A percentile compares a stretch with the other conserved stretches of the same genome.
Evolutionary conservation across 495 filamentous ascomycete species (phyloP).

Genomic region (Ramalina intermedia): DNA sequence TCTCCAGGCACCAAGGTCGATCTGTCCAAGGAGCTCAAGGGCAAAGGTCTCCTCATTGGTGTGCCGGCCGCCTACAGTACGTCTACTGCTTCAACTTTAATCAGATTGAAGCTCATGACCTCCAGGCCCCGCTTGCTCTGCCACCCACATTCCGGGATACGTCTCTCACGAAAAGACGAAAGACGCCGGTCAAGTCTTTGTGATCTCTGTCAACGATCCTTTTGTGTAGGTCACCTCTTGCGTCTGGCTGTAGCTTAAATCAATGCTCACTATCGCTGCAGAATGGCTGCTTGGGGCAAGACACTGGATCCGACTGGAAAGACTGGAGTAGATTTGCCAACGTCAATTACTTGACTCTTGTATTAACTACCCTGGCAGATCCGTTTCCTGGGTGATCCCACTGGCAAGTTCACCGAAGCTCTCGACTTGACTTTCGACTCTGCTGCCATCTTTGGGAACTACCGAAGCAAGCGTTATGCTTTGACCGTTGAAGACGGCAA

Average conservation of each 20-base stretch:
- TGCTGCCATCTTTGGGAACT: slow-evolving; percentile 67
- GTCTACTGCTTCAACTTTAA: slow-evolving; percentile 13
- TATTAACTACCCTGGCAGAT: slow-evolving; percentile 29
- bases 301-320: slow-evolving; percentile 54
- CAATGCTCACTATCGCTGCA: slow-evolving; percentile 17
- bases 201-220: slow-evolving; percentile 85
- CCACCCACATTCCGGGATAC: slow-evolving; percentile 68
- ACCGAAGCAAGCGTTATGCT: slow-evolving; percentile 80
- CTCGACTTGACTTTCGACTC: slow-evolving; percentile 77
- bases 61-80: slow-evolving; percentile 80
- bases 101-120: slow-evolving; percentile 1
- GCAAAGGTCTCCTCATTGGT: slow-evolving; percentile 69
- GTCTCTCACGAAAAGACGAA: slow-evolving; percentile 59
- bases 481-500: slow-evolving; percentile 65
- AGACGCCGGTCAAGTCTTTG: slow-evolving; percentile 66
- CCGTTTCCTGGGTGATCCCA: slow-evolving; percentile 84
- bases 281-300: slow-evolving; percentile 76
- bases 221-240: slow-evolving; percentile 57
- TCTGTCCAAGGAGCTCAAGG: slow-evolving; percentile 57
- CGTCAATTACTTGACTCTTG: neutral
- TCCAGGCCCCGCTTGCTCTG: slow-evolving; percentile 57
- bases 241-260: neutral
- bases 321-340: slow-evolving; percentile 49
- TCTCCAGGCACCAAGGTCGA: slow-evolving; percentile 74
- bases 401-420: slow-evolving; percentile 68